These are phyloP conservation scores for Mrakia blollopis DNA, from an alignment of 768 basidiomycete species.

Conservation along the genomic window DNA sequence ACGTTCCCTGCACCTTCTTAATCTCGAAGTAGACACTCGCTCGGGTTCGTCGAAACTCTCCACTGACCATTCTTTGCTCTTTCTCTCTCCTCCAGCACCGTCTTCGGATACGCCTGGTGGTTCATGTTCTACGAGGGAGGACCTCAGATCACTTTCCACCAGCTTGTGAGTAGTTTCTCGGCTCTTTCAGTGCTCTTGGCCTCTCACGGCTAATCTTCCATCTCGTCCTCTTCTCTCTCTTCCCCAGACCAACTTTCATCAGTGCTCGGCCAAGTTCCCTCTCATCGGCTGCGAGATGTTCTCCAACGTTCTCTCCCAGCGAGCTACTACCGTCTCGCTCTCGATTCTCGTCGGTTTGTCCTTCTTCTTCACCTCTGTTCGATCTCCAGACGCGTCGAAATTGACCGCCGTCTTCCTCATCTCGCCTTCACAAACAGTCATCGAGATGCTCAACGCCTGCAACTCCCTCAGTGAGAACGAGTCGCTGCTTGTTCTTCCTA, in stretches of 20 bases:
- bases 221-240: background rate
- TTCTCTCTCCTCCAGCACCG: slow-evolving; percentile 59
- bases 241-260: slow-evolving; percentile 86
- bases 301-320: slow-evolving; percentile 73
- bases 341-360: slow-evolving; percentile 77
- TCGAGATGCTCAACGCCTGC: slow-evolving; percentile 46
- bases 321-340: slow-evolving; percentile 90
- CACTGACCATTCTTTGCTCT: too few relatives aligned
- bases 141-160: slow-evolving; percentile 87
- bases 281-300: slow-evolving; percentile 96
- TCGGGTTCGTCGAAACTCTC: too few relatives aligned
- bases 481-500: slow-evolving; percentile 74
- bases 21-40: too few relatives aligned
- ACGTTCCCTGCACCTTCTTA: too few relatives aligned
- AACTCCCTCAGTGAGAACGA: slow-evolving; percentile 98
- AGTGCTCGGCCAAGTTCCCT: slow-evolving; percentile 75
- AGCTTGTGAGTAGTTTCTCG: slow-evolving; percentile 56
- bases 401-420: slow-evolving; percentile 2
- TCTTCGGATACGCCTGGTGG: slow-evolving; percentile 99
- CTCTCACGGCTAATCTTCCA: background rate
- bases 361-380: background rate
- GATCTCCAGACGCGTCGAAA: slow-evolving; percentile 2
- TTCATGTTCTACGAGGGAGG: slow-evolving; percentile 86
- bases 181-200: slow-evolving; percentile 42
- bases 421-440: slow-evolving; percentile 34